These are phyloP conservation scores for Euphorbia tirucalli DNA, from an alignment of 345 rosid species.

Conservation along the genomic window DNA sequence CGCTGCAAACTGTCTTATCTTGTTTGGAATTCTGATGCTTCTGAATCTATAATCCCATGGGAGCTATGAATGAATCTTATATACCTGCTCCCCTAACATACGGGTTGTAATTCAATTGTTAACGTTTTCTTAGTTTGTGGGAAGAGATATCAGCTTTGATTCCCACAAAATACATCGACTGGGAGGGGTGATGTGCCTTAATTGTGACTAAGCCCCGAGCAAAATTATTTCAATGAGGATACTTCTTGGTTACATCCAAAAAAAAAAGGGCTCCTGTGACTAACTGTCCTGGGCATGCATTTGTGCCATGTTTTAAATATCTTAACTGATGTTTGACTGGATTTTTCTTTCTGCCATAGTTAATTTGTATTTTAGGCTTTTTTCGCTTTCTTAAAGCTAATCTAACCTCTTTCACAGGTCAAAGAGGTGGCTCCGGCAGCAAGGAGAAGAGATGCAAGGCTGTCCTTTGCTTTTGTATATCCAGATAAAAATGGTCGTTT, in stretches of 20 bases:
- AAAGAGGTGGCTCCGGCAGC: slow-evolving; percentile 92
- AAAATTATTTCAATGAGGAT: too few relatives aligned
- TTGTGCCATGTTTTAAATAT: neutral
- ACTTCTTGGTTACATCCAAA: too few relatives aligned
- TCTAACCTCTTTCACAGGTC: slow-evolving; percentile 42
- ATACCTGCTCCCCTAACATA: neutral
- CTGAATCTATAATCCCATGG: neutral
- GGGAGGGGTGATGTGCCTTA: too few relatives aligned
- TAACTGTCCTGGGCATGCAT: neutral
- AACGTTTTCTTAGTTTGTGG: too few relatives aligned
- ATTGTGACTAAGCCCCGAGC: too few relatives aligned
- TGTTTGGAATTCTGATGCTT: neutral
- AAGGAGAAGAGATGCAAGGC: slow-evolving; percentile 82
- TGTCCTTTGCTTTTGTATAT: slow-evolving; percentile 91
- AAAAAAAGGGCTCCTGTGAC: too few relatives aligned
- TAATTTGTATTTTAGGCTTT: neutral
- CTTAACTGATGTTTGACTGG: neutral
- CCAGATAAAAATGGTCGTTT: slow-evolving; percentile 78
- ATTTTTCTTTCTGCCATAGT: neutral
- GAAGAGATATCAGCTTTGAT: too few relatives aligned
- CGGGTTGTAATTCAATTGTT: too few relatives aligned
- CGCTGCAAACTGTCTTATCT: neutral
- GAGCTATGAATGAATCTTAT: neutral
- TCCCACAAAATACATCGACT: too few relatives aligned
- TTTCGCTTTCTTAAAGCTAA: slow-evolving; percentile 3